Evolutionary conservation across 345 rosid genomes (phyloP), one percentile per base, ranked within the genome.

Genomic region (Heritiera littoralis): DNA sequence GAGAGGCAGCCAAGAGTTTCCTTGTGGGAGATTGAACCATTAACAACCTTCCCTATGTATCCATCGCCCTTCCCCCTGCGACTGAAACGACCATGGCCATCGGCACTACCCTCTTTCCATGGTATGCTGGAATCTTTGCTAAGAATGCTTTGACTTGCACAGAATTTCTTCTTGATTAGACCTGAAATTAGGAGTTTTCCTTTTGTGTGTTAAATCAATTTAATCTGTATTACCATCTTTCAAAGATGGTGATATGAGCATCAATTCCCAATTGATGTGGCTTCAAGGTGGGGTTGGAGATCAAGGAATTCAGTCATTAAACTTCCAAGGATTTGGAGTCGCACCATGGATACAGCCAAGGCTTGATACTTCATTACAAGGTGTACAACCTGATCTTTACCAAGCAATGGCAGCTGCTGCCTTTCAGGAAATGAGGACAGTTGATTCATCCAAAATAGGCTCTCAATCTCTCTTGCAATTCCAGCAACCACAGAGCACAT

Each of bases 1-100:
- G 99, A 96, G 85, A 91, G 92, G 89, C 99, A 96, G 83, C 99
- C 97, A 7, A 87, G 99, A 80, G 99, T 96, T 59, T 96, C 99
- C 41, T 80, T 96, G 48, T 96, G 99, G 99, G 98, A 96, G 85
- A 94, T 94, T 81, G 99, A 96, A 81, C 99, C 99, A 40, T 84
- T 96, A 66, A 90, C 98, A 70, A 96, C 99, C 49, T 96, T 94
- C 81, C 99, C 99, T 0, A 96, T 91, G 95, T 96, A 96, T 82
- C 95, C 99, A 0, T 90, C 98, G 78, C 94, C 95, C 55, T 96
- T 96, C 80, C 93, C 98, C 46, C 83, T 90, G 67, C 86, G 98
- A 85, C 92, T 92, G 74, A 96, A 96, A 86, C 93, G 99, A 78
- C 98, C 98, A 1, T 96, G 99, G 99, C 94, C 97, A 9, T 86